Conservation (phyloP, 164 flowering plant species). For the Kalanchoe fedtschenkoi region DNA sequence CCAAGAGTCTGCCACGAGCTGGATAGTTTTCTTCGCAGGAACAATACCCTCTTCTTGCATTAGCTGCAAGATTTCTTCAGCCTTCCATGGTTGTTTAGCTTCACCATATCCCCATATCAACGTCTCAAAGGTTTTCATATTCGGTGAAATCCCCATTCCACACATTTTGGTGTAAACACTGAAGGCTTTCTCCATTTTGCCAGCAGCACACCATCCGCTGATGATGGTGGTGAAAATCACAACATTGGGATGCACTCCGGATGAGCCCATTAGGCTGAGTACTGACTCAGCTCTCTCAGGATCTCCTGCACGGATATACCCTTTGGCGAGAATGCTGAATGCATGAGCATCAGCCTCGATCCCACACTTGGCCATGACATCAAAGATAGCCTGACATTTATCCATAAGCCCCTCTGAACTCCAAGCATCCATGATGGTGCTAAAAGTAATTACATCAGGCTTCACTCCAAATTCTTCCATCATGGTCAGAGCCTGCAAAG, state of each 20-base stretch:
- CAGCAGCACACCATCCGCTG: slow-evolving; percentile 90
- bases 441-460: slow-evolving; percentile 89
- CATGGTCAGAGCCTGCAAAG: slow-evolving; percentile 50
- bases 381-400: slow-evolving; percentile 64
- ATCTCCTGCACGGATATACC: slow-evolving; percentile 71
- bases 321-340: slow-evolving; percentile 88
- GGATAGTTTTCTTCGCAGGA: slow-evolving; percentile 43
- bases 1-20: slow-evolving; percentile 72
- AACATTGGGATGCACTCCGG: slow-evolving; percentile 56
- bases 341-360: slow-evolving; percentile 77
- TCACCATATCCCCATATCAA: slow-evolving; percentile 92
- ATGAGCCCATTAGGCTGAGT: slow-evolving; percentile 37
- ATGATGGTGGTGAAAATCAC: slow-evolving; percentile 85
- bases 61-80: slow-evolving; percentile 58
- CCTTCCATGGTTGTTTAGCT: slow-evolving; percentile 82
- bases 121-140: slow-evolving; percentile 77
- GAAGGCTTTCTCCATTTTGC: slow-evolving; percentile 63
- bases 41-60: slow-evolving; percentile 45
- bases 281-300: slow-evolving; percentile 76
- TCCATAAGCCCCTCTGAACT: slow-evolving; percentile 74
- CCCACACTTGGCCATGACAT: slow-evolving; percentile 65
- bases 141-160: slow-evolving; percentile 50
- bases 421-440: slow-evolving; percentile 96
- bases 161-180: slow-evolving; percentile 54
- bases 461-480: slow-evolving; percentile 78